Conservation (phyloP, 2,329 filamentous ascomycete species). For the Botrytis tulipae region DNA sequence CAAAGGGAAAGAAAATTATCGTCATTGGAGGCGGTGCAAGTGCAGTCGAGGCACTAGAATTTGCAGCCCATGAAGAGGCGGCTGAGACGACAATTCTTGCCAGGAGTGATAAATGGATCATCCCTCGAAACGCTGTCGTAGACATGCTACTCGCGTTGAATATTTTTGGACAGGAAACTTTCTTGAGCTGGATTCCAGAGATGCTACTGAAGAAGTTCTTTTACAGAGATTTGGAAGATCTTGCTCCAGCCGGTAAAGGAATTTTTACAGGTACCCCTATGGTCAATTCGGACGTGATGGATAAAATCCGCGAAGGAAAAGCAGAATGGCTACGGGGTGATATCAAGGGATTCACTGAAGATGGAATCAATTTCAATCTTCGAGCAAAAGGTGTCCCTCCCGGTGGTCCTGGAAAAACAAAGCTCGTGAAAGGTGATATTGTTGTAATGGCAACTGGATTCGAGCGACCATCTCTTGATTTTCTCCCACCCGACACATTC, state of each 20-base stretch:
- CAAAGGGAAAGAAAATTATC: slow-evolving; percentile 71
- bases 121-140: slow-evolving; percentile 74
- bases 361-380: slow-evolving; percentile 68
- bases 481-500: slow-evolving; percentile 73
- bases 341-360: slow-evolving; percentile 62
- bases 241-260: slow-evolving; percentile 67
- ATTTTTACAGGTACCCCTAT: slow-evolving; percentile 84
- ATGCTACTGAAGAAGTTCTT: slow-evolving; percentile 72
- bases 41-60: slow-evolving; percentile 80
- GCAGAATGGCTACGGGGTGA: slow-evolving; percentile 82
- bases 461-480: slow-evolving; percentile 68
- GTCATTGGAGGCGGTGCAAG: slow-evolving; percentile 78
- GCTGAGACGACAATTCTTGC: slow-evolving; percentile 70
- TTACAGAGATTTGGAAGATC: slow-evolving; percentile 74
- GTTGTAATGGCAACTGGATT: slow-evolving; percentile 83
- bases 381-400: slow-evolving; percentile 71
- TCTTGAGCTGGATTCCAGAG: slow-evolving; percentile 76
- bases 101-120: slow-evolving; percentile 83
- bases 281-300: slow-evolving; percentile 80
- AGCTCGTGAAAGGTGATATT: slow-evolving; percentile 69
- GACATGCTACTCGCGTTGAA: slow-evolving; percentile 74
- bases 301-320: slow-evolving; percentile 67
- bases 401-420: slow-evolving; percentile 67
- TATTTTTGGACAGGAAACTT: slow-evolving; percentile 74
- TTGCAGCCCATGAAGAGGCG: slow-evolving; percentile 65